Evolutionary conservation across 2,329 filamentous ascomycete genomes (phyloP).

Genomic region (Colletotrichum sublineola): DNA sequence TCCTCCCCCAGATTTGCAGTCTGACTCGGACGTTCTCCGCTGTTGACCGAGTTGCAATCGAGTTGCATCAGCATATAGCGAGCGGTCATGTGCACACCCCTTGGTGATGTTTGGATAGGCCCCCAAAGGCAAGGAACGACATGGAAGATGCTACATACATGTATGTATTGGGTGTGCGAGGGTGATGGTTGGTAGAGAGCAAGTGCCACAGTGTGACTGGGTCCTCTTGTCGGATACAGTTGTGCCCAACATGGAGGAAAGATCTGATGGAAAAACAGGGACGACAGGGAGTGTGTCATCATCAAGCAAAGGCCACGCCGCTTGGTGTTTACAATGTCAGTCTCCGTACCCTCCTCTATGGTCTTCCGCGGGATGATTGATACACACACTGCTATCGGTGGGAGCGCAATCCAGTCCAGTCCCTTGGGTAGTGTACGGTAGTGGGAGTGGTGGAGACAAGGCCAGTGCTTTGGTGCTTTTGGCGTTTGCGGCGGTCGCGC

Average conservation of each 20-base stretch:
- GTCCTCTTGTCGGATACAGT: background rate
- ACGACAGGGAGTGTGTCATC: background rate
- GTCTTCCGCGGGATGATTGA: constrained; percentile 29
- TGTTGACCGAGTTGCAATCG: constrained; percentile 11
- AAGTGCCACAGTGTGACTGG: background rate
- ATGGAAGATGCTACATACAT: constrained; percentile 31
- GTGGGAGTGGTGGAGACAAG: constrained; percentile 2
- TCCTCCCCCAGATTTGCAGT: constrained; percentile 37
- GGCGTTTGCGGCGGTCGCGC: background rate
- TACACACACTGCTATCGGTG: background rate
- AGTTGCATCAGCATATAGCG: constrained; percentile 7
- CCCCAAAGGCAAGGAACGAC: background rate
- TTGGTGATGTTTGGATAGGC: constrained; percentile 6
- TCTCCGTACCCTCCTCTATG: constrained; percentile 7
- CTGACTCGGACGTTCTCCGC: constrained; percentile 34
- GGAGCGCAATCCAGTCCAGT: constrained; percentile 19
- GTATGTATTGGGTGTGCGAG: background rate
- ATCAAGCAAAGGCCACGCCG: background rate
- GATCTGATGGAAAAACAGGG: background rate
- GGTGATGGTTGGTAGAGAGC: background rate
- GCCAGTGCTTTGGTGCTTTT: background rate
- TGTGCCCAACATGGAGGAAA: background rate
- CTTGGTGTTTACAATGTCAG: constrained; percentile 14
- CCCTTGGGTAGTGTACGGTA: too few species aligned
- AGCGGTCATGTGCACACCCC: constrained; percentile 27